Evolutionary conservation across 495 filamentous ascomycete species (phyloP).

Genomic region (Penicillium paxilli): DNA sequence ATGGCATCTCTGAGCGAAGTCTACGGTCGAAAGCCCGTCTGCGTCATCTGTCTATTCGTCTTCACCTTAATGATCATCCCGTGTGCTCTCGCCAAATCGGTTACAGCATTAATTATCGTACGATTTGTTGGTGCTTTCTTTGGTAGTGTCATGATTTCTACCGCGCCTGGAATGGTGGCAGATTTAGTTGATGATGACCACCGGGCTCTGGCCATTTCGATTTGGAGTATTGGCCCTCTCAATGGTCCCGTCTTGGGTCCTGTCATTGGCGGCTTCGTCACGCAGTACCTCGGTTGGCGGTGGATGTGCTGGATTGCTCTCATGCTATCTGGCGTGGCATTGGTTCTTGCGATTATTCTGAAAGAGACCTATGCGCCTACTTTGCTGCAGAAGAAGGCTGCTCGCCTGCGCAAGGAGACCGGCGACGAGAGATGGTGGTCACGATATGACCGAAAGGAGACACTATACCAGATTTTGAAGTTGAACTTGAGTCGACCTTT

Average conservation of each 20-base stretch:
- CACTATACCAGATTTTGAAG: constrained; percentile 57
- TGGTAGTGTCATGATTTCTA: constrained; percentile 76
- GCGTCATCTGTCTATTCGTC: constrained; percentile 59
- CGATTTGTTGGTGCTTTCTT: constrained; percentile 78
- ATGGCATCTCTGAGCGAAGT: constrained; percentile 78
- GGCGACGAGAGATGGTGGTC: constrained; percentile 75
- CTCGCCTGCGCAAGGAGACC: constrained; percentile 67
- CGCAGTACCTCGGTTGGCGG: constrained; percentile 74
- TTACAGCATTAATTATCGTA: constrained; percentile 64
- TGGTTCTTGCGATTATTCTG: constrained; percentile 51
- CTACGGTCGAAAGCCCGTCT: constrained; percentile 75
- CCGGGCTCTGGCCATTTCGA: constrained; percentile 69
- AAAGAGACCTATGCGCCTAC: constrained; percentile 79
- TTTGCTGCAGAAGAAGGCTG: constrained; percentile 69
- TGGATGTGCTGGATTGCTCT: constrained; percentile 83
- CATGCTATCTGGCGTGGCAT: constrained; percentile 61
- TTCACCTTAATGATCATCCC: constrained; percentile 72
- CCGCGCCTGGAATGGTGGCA: constrained; percentile 78
- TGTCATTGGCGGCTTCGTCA: constrained; percentile 73
- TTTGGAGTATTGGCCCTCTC: constrained; percentile 77
- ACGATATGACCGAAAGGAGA: constrained; percentile 67
- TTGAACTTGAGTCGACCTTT: constrained; percentile 76
- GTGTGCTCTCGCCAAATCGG: constrained; percentile 64
- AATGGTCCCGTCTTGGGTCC: constrained; percentile 65
- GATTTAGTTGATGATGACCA: constrained; percentile 73